These are phyloP conservation scores for Incumbomyces delicatus DNA, from an alignment of 2,329 filamentous ascomycete genomes.

Conservation along the genomic window DNA sequence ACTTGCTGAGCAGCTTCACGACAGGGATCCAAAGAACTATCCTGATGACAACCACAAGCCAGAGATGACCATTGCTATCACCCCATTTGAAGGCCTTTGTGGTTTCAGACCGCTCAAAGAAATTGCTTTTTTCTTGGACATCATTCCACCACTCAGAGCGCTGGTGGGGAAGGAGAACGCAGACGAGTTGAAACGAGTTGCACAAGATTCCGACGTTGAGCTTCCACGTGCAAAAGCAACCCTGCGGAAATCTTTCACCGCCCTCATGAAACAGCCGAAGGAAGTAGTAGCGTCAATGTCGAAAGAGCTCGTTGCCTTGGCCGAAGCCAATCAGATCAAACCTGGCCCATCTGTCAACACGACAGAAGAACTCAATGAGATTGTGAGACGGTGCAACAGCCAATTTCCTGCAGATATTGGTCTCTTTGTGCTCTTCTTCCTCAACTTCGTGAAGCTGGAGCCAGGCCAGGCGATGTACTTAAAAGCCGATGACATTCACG, in stretches of 20 bases:
- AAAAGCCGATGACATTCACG: slow-evolving; percentile 93
- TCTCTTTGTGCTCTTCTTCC: slow-evolving; percentile 90
- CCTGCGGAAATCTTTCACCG: slow-evolving; percentile 63
- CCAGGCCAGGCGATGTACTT: slow-evolving; percentile 93
- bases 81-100: slow-evolving; percentile 89
- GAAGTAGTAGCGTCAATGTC: slow-evolving; percentile 56
- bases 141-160: slow-evolving; percentile 52
- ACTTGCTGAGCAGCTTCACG: slow-evolving; percentile 79
- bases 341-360: slow-evolving; percentile 55
- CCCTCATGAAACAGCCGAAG: slow-evolving; percentile 68
- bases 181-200: slow-evolving; percentile 42
- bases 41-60: slow-evolving; percentile 99
- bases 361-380: slow-evolving; percentile 60
- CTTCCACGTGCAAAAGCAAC: slow-evolving; percentile 63
- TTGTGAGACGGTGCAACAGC: slow-evolving; percentile 66
- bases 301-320: slow-evolving; percentile 60
- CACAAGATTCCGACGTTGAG: slow-evolving; percentile 46
- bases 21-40: slow-evolving; percentile 82
- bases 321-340: slow-evolving; percentile 34
- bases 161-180: slow-evolving; percentile 59
- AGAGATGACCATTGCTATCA: slow-evolving; percentile 98
- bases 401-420: slow-evolving; percentile 88
- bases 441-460: slow-evolving; percentile 83
- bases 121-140: slow-evolving; percentile 72
- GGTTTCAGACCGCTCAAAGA: slow-evolving; percentile 84